Conservation (phyloP, 192 early-diverging fungal species). For the Dissophora globulifera region DNA sequence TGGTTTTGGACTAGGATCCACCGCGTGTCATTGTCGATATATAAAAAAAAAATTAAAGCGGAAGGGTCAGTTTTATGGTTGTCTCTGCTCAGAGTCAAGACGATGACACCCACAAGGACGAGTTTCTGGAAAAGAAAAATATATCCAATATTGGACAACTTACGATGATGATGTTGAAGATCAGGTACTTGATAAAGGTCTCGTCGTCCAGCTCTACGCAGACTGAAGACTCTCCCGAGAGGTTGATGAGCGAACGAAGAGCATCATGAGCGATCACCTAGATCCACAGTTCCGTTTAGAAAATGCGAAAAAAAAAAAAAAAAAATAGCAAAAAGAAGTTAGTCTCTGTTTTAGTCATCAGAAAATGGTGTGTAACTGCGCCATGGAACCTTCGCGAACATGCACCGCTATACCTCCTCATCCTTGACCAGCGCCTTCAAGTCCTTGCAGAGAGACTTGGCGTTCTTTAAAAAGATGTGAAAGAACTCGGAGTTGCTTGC, state of each 20-base stretch:
- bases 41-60: too few relatives aligned
- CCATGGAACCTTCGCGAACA: too few relatives aligned
- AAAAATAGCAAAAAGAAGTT: neutral
- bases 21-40: too few relatives aligned
- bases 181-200: constrained; percentile 74
- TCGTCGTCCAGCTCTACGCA: constrained; percentile 74
- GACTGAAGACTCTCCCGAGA: constrained; percentile 75
- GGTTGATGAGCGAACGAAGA: constrained; percentile 83
- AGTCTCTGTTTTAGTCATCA: neutral
- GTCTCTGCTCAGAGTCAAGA: neutral
- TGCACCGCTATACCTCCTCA: constrained; percentile 69
- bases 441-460: constrained; percentile 69
- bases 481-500: constrained; percentile 67
- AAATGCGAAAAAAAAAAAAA: too few relatives aligned
- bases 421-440: constrained; percentile 77
- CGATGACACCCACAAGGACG: neutral
- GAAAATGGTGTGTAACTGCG: neutral
- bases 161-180: constrained; percentile 75
- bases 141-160: neutral
- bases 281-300: too few relatives aligned
- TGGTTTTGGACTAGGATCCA: constrained; percentile 27
- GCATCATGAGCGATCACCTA: constrained; percentile 89
- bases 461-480: constrained; percentile 66
- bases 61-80: too few relatives aligned
- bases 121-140: neutral